phyloP scores from a whole-genome alignment of 116 monocot genomes.

The Iris pallida region DNA sequence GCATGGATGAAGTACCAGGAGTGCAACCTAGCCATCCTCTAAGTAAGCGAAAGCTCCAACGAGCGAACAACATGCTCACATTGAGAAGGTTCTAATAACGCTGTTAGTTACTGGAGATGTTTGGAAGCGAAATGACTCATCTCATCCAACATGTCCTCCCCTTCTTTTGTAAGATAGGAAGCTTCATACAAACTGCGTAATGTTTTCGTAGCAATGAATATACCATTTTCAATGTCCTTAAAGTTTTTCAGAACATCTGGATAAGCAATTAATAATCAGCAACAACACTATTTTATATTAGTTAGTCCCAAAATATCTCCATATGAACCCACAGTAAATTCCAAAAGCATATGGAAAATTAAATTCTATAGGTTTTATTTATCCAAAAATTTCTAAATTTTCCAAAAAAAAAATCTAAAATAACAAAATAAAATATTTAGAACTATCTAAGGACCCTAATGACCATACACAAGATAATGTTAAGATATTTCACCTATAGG shows the following conservation, averaged over 20 bases:
- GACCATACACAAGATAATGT: too few species aligned
- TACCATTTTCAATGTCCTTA: neutral
- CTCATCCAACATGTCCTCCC: constrained; percentile 11
- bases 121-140: neutral
- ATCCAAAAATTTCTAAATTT: too few species aligned
- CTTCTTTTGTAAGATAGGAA: constrained; percentile 7
- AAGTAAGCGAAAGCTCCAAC: constrained; percentile 8
- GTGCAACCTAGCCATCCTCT: constrained; percentile 10
- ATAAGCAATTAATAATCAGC: too few species aligned
- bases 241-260: neutral
- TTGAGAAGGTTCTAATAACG: neutral
- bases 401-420: too few species aligned
- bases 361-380: too few species aligned
- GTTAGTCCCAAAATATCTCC: too few species aligned
- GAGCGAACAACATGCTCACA: neutral
- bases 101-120: neutral
- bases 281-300: neutral
- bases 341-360: too few species aligned
- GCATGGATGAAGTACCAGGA: constrained; percentile 9
- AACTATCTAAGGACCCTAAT: too few species aligned
- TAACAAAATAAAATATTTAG: too few species aligned
- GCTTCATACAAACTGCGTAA: constrained; percentile 17
- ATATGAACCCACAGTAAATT: too few species aligned
- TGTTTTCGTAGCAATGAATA: neutral
- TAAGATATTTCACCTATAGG: too few species aligned